A percentile compares a stretch with the other conserved stretches of the same genome.
Conservation (phyloP, 768 basidiomycete genomes). For the Suillus decipiens region DNA sequence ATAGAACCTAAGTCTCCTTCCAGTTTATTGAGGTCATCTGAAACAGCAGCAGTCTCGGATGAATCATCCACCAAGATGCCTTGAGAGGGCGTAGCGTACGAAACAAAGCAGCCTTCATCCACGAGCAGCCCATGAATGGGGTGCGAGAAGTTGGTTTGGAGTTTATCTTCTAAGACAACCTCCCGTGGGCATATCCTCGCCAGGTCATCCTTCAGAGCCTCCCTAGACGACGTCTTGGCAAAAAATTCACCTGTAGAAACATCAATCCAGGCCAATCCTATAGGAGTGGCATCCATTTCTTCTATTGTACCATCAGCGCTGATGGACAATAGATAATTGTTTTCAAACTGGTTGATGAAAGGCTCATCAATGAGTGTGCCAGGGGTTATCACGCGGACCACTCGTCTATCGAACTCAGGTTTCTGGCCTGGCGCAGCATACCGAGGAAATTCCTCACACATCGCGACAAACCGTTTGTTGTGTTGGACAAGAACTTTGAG, state of each 20-base stretch:
- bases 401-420: slow-evolving; percentile 73
- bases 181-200: slow-evolving; percentile 81
- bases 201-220: slow-evolving; percentile 75
- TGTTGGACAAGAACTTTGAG: slow-evolving; percentile 85
- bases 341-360: slow-evolving; percentile 83
- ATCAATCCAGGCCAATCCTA: slow-evolving; percentile 94
- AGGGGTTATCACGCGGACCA: slow-evolving; percentile 86
- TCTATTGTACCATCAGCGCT: slow-evolving; percentile 20
- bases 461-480: slow-evolving; percentile 82
- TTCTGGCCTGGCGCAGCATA: slow-evolving; percentile 47
- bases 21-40: slow-evolving; percentile 26
- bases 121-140: slow-evolving; percentile 49
- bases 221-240: slow-evolving; percentile 57
- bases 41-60: slow-evolving; percentile 2
- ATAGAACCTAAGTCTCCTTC: slow-evolving; percentile 9
- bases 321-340: slow-evolving; percentile 86
- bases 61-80: background rate
- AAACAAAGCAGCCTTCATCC: slow-evolving; percentile 58
- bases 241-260: slow-evolving; percentile 95
- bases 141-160: slow-evolving; percentile 41
- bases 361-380: slow-evolving; percentile 93
- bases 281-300: slow-evolving; percentile 14
- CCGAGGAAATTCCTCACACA: slow-evolving; percentile 89
- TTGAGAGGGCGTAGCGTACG: slow-evolving; percentile 38
- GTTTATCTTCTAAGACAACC: slow-evolving; percentile 60